Evolutionary conservation across 2,329 filamentous ascomycete species (phyloP).

Genomic region (Fusarium veterinarium): DNA sequence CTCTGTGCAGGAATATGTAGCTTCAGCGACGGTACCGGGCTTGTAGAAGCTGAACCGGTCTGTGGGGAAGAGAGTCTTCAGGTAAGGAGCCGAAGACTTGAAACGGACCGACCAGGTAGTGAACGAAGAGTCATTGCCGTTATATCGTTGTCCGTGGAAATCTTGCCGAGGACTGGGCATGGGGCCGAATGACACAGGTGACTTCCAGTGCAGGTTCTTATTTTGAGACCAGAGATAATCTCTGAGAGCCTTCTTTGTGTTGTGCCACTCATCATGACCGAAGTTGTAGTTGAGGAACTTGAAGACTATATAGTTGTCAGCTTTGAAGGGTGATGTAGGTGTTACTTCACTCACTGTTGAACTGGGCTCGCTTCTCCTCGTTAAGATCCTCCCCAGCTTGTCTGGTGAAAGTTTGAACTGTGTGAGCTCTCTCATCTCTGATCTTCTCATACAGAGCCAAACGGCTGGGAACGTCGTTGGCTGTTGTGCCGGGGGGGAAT

Average conservation of each 20-base stretch:
- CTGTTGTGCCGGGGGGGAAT: constrained; percentile 58
- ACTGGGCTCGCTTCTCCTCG: constrained; percentile 46
- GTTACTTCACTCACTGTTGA: constrained; percentile 54
- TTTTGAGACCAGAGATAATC: constrained; percentile 29
- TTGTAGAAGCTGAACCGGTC: constrained; percentile 54
- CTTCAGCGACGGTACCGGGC: constrained; percentile 57
- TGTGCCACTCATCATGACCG: constrained; percentile 37
- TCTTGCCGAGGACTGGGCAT: constrained; percentile 37
- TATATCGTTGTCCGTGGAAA: neutral
- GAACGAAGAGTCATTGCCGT: constrained; percentile 48
- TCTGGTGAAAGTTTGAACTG: constrained; percentile 68
- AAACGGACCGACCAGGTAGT: constrained; percentile 61
- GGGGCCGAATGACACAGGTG: constrained; percentile 41
- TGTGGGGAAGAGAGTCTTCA: constrained; percentile 61
- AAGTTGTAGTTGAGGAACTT: constrained; percentile 35
- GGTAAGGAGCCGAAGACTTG: constrained; percentile 60
- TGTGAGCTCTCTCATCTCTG: constrained; percentile 66
- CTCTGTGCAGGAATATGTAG: constrained; percentile 56
- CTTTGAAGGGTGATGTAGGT: rapidly evolving
- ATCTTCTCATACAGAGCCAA: constrained; percentile 69
- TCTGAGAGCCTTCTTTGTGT: constrained; percentile 23
- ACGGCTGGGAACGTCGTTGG: constrained; percentile 62
- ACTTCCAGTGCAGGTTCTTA: constrained; percentile 17
- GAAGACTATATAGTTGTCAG: constrained; percentile 2
- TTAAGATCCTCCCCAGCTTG: constrained; percentile 61